Evolutionary conservation across 1,284 basidiomycete genomes (phyloP), one percentile per base, ranked within the genome.

Genomic region (Neolentinus lepideus): DNA sequence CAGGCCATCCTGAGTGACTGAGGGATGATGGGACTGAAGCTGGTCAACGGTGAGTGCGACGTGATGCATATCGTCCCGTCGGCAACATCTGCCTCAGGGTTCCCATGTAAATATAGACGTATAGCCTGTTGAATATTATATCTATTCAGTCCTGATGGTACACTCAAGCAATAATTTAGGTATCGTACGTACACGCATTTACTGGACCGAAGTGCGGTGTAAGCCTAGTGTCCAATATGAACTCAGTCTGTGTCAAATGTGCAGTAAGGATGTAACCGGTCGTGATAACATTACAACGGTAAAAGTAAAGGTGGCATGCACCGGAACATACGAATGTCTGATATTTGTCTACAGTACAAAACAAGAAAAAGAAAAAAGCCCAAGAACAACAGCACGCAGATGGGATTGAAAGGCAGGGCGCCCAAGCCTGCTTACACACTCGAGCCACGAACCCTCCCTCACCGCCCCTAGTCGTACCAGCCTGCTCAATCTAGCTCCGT

Each of bases 1-100:
- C 84, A 93, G 63, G 94, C 94, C 43, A 85, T 98, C 64, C 71
- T 95, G 60, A 85, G 81, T 59, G 87, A 90, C 66, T 91, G 69
- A 70, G 29, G 51, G 10, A 22, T 21, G 24, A 14, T 4, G 33
- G 21, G 55, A n/a, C 45, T 1, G 27, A 22, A 16, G 9, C n/a
- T 47, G 31, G 48, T 12, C 14, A 33, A 11, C 53, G 25, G n/a
- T n/a, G n/a, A n/a, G n/a, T n/a, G n/a, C n/a, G n/a, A n/a, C n/a
- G n/a, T n/a, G n/a, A n/a, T n/a, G n/a, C n/a, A n/a, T n/a, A n/a
- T n/a, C n/a, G n/a, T n/a, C n/a, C n/a, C n/a, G n/a, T n/a, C n/a
- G n/a, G n/a, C n/a, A n/a, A n/a, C n/a, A n/a, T n/a, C n/a, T n/a
- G n/a, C n/a, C n/a, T n/a, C n/a, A n/a, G n/a, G n/a, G n/a, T n/a